Evolutionary conservation across 768 basidiomycete species (phyloP).

Genomic region (Boletus rex-veris): DNA sequence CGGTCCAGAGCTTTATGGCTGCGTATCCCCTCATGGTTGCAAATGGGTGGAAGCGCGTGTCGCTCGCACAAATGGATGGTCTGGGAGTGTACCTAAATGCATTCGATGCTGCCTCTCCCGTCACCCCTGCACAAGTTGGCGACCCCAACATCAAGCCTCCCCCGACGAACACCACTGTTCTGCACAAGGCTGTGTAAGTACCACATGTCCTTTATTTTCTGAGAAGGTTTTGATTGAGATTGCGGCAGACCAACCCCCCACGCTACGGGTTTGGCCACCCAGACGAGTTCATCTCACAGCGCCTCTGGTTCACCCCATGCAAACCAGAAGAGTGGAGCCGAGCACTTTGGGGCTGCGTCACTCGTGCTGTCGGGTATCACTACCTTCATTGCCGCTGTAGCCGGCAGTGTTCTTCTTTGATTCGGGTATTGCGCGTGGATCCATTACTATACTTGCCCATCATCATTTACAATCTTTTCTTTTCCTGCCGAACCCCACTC

Average conservation of each 20-base stretch:
- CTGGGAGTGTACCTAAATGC: slow-evolving; percentile 48
- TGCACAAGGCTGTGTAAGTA: slow-evolving; percentile 5
- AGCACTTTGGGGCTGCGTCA: slow-evolving; percentile 21
- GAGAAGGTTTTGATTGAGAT: neutral
- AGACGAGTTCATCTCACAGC: slow-evolving; percentile 9
- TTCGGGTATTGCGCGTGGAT: neutral
- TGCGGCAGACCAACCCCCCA: slow-evolving; percentile 5
- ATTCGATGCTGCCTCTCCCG: slow-evolving; percentile 27
- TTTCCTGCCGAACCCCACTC: neutral
- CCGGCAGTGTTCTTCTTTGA: slow-evolving; percentile 24
- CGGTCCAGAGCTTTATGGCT: slow-evolving; percentile 64
- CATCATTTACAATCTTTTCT: neutral
- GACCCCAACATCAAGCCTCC: slow-evolving; percentile 16
- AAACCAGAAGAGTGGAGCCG: slow-evolving; percentile 34
- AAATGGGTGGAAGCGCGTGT: slow-evolving; percentile 69
- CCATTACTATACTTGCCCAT: slow-evolving; percentile 6
- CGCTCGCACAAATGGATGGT: slow-evolving; percentile 46
- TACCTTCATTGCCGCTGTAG: slow-evolving; percentile 20
- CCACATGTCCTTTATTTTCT: neutral
- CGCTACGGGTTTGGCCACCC: neutral
- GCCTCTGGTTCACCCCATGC: slow-evolving; percentile 24
- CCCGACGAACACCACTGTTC: slow-evolving; percentile 6
- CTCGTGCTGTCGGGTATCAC: slow-evolving; percentile 23
- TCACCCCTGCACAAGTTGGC: slow-evolving; percentile 22
- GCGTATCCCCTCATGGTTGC: slow-evolving; percentile 59